Evolutionary conservation across 2,329 filamentous ascomycete species (phyloP).

Genomic region (Mycogone perniciosa): DNA sequence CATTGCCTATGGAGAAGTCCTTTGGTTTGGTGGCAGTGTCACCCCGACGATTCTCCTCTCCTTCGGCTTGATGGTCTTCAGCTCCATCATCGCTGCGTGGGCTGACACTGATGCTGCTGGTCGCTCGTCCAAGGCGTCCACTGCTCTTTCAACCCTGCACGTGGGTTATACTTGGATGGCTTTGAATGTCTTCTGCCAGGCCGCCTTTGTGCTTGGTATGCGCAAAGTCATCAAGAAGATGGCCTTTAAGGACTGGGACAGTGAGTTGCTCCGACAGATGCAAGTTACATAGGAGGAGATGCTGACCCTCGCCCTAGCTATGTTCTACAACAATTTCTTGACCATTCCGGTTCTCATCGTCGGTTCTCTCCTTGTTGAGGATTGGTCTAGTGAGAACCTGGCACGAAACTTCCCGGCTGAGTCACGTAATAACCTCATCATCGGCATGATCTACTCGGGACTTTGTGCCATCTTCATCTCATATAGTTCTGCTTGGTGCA

Average conservation of each 20-base stretch:
- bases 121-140: conserved; percentile 56
- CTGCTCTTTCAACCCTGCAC: conserved; percentile 82
- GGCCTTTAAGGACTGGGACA: conserved; percentile 99
- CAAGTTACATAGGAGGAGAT: neutral
- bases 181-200: conserved; percentile 91
- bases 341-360: conserved; percentile 87
- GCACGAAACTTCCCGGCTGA: conserved; percentile 81
- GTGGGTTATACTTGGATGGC: conserved; percentile 97
- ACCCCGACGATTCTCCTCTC: conserved; percentile 82
- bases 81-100: conserved; percentile 92
- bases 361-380: conserved; percentile 75
- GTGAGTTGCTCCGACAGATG: conserved; percentile 50
- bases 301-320: conserved; percentile 56
- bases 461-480: conserved; percentile 94
- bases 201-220: conserved; percentile 86
- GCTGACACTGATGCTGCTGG: conserved; percentile 88
- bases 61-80: conserved; percentile 94
- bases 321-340: conserved; percentile 99
- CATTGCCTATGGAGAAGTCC: conserved; percentile 95
- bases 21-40: conserved; percentile 95
- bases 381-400: conserved; percentile 86
- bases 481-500: conserved; percentile 99
- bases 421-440: conserved; percentile 69
- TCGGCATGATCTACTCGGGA: conserved; percentile 91
- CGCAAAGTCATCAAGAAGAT: conserved; percentile 98